Evolutionary conservation across 169 alveolate species (phyloP).

Genomic region (Neospora caninum): DNA sequence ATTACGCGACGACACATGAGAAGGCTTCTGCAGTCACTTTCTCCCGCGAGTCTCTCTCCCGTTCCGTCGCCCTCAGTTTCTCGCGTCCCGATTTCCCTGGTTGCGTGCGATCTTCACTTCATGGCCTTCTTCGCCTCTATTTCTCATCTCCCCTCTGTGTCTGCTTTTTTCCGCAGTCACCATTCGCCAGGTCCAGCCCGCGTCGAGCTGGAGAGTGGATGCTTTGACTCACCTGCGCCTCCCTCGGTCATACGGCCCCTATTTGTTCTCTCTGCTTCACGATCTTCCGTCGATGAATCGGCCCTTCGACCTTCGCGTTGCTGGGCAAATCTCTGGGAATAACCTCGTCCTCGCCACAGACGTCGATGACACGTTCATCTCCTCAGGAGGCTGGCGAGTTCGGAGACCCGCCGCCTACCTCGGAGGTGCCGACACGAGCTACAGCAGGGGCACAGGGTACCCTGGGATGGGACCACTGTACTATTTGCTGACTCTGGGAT

Average conservation of each 20-base stretch:
- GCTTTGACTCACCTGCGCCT: background rate
- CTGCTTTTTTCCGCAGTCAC: background rate
- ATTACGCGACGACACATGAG: too few relatives aligned
- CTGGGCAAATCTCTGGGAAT: background rate
- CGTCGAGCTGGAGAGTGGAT: background rate
- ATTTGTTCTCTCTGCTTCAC: background rate
- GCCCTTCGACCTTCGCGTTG: background rate
- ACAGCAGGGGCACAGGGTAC: slow-evolving; percentile 22
- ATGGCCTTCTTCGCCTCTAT: too few relatives aligned
- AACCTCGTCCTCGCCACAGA: slow-evolving; percentile 24
- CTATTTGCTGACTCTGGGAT: slow-evolving; percentile 28
- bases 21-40: too few relatives aligned
- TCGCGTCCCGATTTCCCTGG: too few relatives aligned
- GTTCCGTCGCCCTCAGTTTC: too few relatives aligned
- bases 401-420: background rate
- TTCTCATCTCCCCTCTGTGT: too few relatives aligned
- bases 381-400: slow-evolving; percentile 51
- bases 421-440: slow-evolving; percentile 35
- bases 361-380: slow-evolving; percentile 37
- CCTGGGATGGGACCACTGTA: slow-evolving; percentile 42
- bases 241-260: background rate
- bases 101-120: too few relatives aligned
- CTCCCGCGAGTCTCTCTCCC: too few relatives aligned
- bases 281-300: background rate
- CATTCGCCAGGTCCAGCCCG: background rate